phyloP scores from a whole-genome alignment of 192 early-diverging fungal genomes.

The Coemansia sp. region DNA sequence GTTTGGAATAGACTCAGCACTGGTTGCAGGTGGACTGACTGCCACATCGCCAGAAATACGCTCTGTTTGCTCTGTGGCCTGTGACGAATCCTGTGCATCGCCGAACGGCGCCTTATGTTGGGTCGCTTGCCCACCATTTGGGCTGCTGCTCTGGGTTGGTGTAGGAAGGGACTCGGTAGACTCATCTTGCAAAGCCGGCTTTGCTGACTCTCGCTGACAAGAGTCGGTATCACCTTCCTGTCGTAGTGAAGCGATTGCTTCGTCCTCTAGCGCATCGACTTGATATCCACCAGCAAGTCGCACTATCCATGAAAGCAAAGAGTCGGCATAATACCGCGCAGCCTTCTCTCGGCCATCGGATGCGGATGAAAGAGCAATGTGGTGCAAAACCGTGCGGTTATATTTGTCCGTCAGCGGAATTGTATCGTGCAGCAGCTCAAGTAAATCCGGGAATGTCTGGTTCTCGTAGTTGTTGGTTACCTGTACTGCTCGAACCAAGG shows the following conservation, averaged over 20 bases:
- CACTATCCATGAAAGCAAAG: constrained; percentile 67
- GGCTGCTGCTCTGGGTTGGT: constrained; percentile 40
- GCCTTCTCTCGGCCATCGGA: constrained; percentile 70
- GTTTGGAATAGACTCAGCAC: constrained; percentile 12
- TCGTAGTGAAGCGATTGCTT: not conserved
- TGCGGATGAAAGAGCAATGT: constrained; percentile 73
- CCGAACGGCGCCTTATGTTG: not conserved
- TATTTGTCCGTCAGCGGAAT: constrained; percentile 75
- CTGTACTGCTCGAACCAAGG: constrained; percentile 84
- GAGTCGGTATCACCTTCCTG: not conserved
- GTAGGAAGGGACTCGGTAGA: constrained; percentile 22
- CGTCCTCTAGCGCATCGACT: constrained; percentile 25
- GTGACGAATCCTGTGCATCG: not conserved
- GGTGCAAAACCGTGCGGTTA: constrained; percentile 88
- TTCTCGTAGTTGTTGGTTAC: constrained; percentile 84
- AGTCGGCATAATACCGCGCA: constrained; percentile 87
- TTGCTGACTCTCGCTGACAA: not conserved
- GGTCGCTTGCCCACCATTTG: not conserved
- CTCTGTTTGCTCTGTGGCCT: not conserved
- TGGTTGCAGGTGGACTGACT: not conserved
- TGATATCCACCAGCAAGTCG: constrained; percentile 53
- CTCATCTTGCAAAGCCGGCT: not conserved
- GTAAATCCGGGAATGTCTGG: constrained; percentile 69
- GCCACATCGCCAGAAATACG: not conserved
- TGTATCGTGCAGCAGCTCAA: constrained; percentile 73